Conservation (phyloP, 2,329 filamentous ascomycete genomes). For the Aquanectria penicillioides region DNA sequence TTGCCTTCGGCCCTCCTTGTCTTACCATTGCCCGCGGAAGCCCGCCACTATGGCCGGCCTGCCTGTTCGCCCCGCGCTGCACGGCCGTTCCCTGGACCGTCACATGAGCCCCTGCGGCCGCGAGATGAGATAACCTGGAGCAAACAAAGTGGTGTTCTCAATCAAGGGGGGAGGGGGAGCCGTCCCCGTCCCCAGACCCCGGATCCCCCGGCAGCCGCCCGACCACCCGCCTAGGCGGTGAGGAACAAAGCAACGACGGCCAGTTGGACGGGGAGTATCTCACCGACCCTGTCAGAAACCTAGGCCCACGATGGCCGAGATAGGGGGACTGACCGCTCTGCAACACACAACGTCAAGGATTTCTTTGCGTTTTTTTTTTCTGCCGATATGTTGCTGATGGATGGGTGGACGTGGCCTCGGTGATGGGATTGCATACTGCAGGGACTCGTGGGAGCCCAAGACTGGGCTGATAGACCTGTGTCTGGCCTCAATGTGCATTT, state of each 20-base stretch:
- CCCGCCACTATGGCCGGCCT: slow-evolving; percentile 19
- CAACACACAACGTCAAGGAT: slow-evolving; percentile 26
- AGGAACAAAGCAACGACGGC: slow-evolving; percentile 35
- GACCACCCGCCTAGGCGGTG: slow-evolving; percentile 38
- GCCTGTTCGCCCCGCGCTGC: slow-evolving; percentile 26
- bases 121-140: slow-evolving; percentile 34
- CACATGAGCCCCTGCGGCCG: slow-evolving; percentile 40
- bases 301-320: slow-evolving; percentile 29
- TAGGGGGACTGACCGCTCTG: slow-evolving; percentile 30
- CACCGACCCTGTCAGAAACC: slow-evolving; percentile 32
- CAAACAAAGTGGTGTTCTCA: slow-evolving; percentile 22
- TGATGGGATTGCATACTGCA: slow-evolving; percentile 23
- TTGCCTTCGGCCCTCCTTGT: slow-evolving; percentile 16
- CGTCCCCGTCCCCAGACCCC: slow-evolving; percentile 29
- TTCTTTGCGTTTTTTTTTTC: slow-evolving; percentile 2
- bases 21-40: slow-evolving; percentile 17
- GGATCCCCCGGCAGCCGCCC: slow-evolving; percentile 33
- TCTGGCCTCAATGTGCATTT: slow-evolving; percentile 10
- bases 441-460: slow-evolving; percentile 19
- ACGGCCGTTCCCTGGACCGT: slow-evolving; percentile 31
- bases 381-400: slow-evolving; percentile 14
- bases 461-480: slow-evolving; percentile 17
- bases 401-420: slow-evolving; percentile 20
- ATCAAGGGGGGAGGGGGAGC: slow-evolving; percentile 21
- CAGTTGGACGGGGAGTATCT: slow-evolving; percentile 24